These are phyloP conservation scores for Geranium rotundifolium DNA, from an alignment of 345 rosid genomes.

Conservation along the genomic window DNA sequence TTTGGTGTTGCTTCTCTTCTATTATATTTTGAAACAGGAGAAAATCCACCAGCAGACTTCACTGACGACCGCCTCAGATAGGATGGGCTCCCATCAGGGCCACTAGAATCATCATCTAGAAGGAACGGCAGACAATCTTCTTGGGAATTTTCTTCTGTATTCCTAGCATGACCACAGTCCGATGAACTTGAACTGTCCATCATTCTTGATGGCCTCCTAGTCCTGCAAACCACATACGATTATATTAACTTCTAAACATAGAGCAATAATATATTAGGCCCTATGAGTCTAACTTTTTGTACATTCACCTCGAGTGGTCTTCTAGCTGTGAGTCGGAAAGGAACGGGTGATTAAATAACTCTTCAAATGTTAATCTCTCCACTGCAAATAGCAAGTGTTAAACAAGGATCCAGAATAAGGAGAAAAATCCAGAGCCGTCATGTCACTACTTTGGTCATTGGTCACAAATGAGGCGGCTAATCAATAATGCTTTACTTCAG, in stretches of 20 bases:
- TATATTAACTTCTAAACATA: constrained; percentile 12
- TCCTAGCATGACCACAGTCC: constrained; percentile 37
- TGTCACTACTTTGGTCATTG: background rate
- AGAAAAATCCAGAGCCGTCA: background rate
- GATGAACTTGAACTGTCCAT: constrained; percentile 37
- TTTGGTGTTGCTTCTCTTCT: constrained; percentile 34
- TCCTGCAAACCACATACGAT: constrained; percentile 29
- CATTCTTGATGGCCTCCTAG: constrained; percentile 27
- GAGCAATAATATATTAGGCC: no score
- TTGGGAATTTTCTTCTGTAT: constrained; percentile 50
- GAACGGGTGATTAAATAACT: constrained; percentile 87
- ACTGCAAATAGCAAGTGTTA: constrained; percentile 35
- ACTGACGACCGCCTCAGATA: constrained; percentile 31
- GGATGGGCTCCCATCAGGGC: constrained; percentile 71
- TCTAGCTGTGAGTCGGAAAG: constrained; percentile 43
- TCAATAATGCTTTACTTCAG: background rate
- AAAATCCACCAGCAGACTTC: constrained; percentile 42
- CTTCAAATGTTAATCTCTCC: constrained; percentile 90
- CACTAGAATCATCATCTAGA: constrained; percentile 74
- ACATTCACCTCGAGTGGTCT: constrained; percentile 44
- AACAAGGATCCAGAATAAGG: background rate
- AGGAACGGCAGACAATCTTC: constrained; percentile 83
- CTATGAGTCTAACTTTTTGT: no score
- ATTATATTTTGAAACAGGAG: constrained; percentile 30
- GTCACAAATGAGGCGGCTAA: no score